These are phyloP conservation scores for Waltiozyma sp. DNA, from an alignment of 1,139 yeast species.

Conservation along the genomic window DNA sequence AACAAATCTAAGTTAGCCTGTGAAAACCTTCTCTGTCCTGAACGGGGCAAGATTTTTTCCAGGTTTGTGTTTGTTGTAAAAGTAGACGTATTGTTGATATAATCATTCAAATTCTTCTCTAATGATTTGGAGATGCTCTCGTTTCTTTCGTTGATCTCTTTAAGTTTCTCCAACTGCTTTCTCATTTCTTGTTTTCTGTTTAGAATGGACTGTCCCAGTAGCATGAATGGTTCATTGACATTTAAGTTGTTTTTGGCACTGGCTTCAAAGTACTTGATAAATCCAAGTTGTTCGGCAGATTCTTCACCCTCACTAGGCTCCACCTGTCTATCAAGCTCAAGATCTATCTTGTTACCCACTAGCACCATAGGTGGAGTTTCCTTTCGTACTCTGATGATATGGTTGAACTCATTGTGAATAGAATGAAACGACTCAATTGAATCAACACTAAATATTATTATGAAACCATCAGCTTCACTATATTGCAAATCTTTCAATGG, in stretches of 20 bases:
- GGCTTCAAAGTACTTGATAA: slow-evolving; percentile 41
- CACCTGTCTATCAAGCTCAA: slow-evolving; percentile 39
- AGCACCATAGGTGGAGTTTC: slow-evolving; percentile 63
- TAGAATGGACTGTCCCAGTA: slow-evolving; percentile 3
- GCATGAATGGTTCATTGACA: slow-evolving; percentile 40
- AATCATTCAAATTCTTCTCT: not conserved
- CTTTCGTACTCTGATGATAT: slow-evolving; percentile 10
- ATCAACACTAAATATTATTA: slow-evolving; percentile 36
- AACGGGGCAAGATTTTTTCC: not conserved
- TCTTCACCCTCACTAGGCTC: slow-evolving; percentile 44
- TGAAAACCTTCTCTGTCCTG: not conserved
- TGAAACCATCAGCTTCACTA: slow-evolving; percentile 73
- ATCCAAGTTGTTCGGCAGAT: slow-evolving; percentile 44
- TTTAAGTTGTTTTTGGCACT: slow-evolving; percentile 59
- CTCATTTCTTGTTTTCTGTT: not conserved
- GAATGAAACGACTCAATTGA: slow-evolving; percentile 7
- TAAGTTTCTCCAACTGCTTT: not conserved
- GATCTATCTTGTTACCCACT: slow-evolving; percentile 68
- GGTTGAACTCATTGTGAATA: slow-evolving; percentile 9
- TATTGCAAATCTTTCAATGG: slow-evolving; percentile 69
- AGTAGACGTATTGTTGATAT: not conserved
- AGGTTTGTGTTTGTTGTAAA: not conserved
- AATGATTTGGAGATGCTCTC: not conserved
- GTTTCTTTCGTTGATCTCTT: not conserved
- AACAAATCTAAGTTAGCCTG: not conserved